Evolutionary conservation across 2,329 filamentous ascomycete species (phyloP).

Genomic region (Aspergillus sclerotialis): DNA sequence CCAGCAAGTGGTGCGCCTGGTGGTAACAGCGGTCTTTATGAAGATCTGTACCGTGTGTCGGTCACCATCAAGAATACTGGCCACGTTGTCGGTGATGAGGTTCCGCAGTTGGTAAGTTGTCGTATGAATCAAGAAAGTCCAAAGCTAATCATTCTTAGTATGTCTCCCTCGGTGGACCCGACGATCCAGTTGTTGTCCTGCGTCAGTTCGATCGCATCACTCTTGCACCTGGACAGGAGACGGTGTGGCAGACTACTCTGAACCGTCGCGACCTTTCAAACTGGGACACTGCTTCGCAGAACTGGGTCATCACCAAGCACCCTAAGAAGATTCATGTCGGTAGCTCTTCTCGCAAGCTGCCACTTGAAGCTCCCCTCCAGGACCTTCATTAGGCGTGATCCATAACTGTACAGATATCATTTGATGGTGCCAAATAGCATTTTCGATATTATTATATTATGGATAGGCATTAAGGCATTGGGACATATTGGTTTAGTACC

Average conservation of each 20-base stretch:
- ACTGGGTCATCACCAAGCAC: slow-evolving; percentile 65
- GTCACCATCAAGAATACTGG: slow-evolving; percentile 49
- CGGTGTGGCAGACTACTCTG: slow-evolving; percentile 60
- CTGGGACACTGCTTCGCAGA: slow-evolving; percentile 73
- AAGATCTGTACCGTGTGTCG: slow-evolving; percentile 43
- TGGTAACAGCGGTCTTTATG: slow-evolving; percentile 52
- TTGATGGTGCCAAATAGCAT: no score
- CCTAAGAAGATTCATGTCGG: slow-evolving; percentile 57
- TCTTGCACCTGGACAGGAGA: slow-evolving; percentile 62
- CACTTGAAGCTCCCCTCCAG: slow-evolving; percentile 42
- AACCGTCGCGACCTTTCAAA: slow-evolving; percentile 78
- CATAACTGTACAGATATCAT: no score
- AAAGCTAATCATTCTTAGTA: slow-evolving; percentile 40
- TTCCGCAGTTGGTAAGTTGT: slow-evolving; percentile 43
- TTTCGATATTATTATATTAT: no score
- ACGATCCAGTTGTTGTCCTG: slow-evolving; percentile 60
- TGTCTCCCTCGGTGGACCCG: slow-evolving; percentile 68
- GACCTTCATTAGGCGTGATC: no score
- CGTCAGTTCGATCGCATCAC: slow-evolving; percentile 74
- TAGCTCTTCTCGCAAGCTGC: slow-evolving; percentile 51
- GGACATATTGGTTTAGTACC: no score
- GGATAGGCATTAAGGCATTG: no score
- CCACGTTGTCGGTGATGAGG: slow-evolving; percentile 42
- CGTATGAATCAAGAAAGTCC: neutral
- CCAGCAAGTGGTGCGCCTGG: slow-evolving; percentile 53